These are phyloP conservation scores for Kluyveromyces aestuarii DNA, from an alignment of 805 yeast species.

Conservation along the genomic window DNA sequence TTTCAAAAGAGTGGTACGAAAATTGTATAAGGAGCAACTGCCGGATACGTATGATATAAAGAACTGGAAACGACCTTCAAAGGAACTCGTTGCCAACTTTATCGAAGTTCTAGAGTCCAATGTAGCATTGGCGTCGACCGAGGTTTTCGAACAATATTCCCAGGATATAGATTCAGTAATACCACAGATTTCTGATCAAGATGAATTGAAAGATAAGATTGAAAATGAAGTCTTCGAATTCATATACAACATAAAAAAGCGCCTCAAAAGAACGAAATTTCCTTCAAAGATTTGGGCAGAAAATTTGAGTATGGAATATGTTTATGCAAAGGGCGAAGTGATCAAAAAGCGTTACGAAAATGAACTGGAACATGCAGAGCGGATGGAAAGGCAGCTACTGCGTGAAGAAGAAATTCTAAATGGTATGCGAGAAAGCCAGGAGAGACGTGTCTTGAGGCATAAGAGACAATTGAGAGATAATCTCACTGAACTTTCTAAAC, in stretches of 20 bases:
- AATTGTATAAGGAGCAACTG: constrained; percentile 13
- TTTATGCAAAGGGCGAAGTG: constrained; percentile 22
- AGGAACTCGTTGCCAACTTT: constrained; percentile 10
- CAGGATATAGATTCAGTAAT: constrained; percentile 12
- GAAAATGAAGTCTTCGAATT: constrained; percentile 14
- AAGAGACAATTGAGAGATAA: constrained; percentile 8
- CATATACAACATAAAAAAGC: constrained; percentile 14
- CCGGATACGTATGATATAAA: constrained; percentile 14
- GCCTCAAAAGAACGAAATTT: constrained; percentile 14
- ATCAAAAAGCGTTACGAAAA: constrained; percentile 18
- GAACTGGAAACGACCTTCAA: constrained; percentile 19
- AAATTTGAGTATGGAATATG: constrained; percentile 24
- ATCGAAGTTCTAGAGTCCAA: constrained; percentile 19
- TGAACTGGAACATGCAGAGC: constrained; percentile 18
- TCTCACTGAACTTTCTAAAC: constrained; percentile 13
- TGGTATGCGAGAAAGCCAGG: constrained; percentile 6
- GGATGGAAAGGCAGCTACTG: constrained; percentile 14
- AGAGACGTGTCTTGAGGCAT: constrained; percentile 5
- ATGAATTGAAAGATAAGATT: constrained; percentile 13
- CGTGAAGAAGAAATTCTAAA: constrained; percentile 14
- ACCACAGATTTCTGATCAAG: constrained; percentile 8
- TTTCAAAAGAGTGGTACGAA: constrained; percentile 14
- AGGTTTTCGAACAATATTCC: constrained; percentile 15
- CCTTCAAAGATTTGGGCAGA: constrained; percentile 18
- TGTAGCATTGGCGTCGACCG: constrained; percentile 15